phyloP scores from a whole-genome alignment of 2,329 filamentous ascomycete species.

The Penicillium glabrum region DNA sequence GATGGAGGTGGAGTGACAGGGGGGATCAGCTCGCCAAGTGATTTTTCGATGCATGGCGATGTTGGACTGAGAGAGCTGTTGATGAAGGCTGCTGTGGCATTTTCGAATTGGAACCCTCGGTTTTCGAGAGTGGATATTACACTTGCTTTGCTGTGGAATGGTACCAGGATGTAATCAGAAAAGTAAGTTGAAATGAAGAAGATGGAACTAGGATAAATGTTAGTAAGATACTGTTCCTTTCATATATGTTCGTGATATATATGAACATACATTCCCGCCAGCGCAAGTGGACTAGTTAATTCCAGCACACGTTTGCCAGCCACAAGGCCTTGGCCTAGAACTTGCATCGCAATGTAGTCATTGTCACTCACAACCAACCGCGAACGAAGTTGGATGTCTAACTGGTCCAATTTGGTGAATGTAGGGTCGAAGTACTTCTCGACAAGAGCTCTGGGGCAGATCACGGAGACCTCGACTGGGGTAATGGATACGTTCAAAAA shows the following conservation, averaged over 20 bases:
- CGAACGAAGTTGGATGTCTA: constrained; percentile 38
- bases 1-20: constrained; percentile 75
- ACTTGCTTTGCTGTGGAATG: constrained; percentile 68
- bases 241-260: not conserved
- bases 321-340: constrained; percentile 86
- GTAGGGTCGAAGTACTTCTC: constrained; percentile 72
- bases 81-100: constrained; percentile 66
- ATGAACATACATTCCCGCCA: constrained; percentile 73
- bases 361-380: constrained; percentile 75
- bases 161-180: constrained; percentile 93
- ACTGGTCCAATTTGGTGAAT: constrained; percentile 61
- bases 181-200: constrained; percentile 99
- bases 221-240: constrained; percentile 3
- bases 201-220: constrained; percentile 61
- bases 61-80: constrained; percentile 44
- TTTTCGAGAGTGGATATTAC: constrained; percentile 76
- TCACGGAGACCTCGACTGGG: constrained; percentile 86
- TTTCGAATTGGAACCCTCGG: constrained; percentile 81
- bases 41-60: constrained; percentile 28
- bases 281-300: constrained; percentile 82
- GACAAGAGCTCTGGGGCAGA: constrained; percentile 77
- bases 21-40: constrained; percentile 26
- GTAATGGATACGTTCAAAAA: constrained; percentile 95
- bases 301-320: constrained; percentile 90
- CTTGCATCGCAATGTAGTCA: constrained; percentile 83